Evolutionary conservation across 106 monocot genomes (phyloP), one percentile per base, ranked within the genome.

Genomic region (Gastrodia elata): DNA sequence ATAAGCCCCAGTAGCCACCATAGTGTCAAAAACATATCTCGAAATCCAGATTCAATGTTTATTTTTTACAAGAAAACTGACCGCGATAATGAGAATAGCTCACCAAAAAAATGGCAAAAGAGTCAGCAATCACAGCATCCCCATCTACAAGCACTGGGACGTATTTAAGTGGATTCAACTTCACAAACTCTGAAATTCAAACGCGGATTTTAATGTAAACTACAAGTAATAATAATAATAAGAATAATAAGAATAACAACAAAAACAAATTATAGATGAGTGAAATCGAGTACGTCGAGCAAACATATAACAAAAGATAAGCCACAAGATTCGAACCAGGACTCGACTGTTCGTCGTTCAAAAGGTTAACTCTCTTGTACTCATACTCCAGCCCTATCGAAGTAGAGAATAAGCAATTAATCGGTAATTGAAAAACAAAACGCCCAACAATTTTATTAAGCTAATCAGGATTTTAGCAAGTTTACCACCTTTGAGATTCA

Each of bases 351-450:
- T 94, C 90, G 27, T 82, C 84, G 57, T 94, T 90, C 58, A 82
- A 67, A 44, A 94, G 85, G 65, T 94, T 84, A 56, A 94, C 90
- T 22, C 90, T 78, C 74, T 82, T 94, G 86, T 86, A 90, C 78
- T 90, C 90, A 71, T 86, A 94, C 55, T 88, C 84, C 82, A 94
- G 52, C 20, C 90, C 90, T 94, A 20, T 42, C 57, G 64, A 25
- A 74, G 6, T 61, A 5, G 59, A 9, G 74, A 73, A 71, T n/a
- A 71, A 20, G 24, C 15, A 24, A 37, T 15, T 25, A 0, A 52
- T 6, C 42, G 10, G 24, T 14, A 20, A 30, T 57, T 20, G n/a
- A 43, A 26, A 11, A 35, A 26, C 22, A 70, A 42, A 48, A 33
- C 38, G 52, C 67, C 8, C 32, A 15, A 34, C 30, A 8, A 52